Evolutionary conservation across 768 basidiomycete species (phyloP), one percentile per base, ranked within the genome.

Genomic region (Boletus insuetus): DNA sequence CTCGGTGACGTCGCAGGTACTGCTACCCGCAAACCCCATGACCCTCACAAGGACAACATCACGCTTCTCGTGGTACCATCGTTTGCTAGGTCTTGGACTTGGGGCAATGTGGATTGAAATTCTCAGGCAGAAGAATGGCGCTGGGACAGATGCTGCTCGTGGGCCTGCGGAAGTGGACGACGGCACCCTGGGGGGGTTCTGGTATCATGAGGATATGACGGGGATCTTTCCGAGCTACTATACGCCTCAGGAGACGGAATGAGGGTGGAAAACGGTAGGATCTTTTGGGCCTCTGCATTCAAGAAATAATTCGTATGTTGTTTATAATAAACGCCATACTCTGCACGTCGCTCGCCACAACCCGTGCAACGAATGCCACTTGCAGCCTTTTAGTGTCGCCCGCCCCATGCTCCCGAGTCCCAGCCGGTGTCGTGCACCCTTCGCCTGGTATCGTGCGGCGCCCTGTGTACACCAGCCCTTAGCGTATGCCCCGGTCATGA

Each of bases 91-190:
- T 6, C 79, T 89, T 74, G 85, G 84, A 1, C 59, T 90, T 14
- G 79, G 78, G 4, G 86, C 81, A 19, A 80, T 83, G 44, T 91
- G 83, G 81, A 81, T 89, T 20, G 87, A 91, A 70, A 74, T 89
- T 13, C 81, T 71, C 29, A 77, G 82, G 31, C 66, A 68, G 52
- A 65, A 60, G 46, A 34, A 11, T 10, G 53, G 66, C 12, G 47
- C 46, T 1, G 54, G 57, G 14, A 9, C 7, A 14, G 46, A 46
- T 17, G 16, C 22, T 14, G 19, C 37, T n/a, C n/a, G 19, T 4
- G 59, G 51, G 2, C 49, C 46, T 8, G 60, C 35, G 1, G 51
- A 50, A 41, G 63, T 55, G 29, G 58, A 59, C 12, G 22, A 0
- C 17, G 37, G 19, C 14, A 46, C 20, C 0, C 50, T 53, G 2